A percentile compares a stretch with the other conserved stretches of the same genome.
Evolutionary conservation across 805 yeast genomes (phyloP).

Genomic region (Candida coquimbonensis): DNA sequence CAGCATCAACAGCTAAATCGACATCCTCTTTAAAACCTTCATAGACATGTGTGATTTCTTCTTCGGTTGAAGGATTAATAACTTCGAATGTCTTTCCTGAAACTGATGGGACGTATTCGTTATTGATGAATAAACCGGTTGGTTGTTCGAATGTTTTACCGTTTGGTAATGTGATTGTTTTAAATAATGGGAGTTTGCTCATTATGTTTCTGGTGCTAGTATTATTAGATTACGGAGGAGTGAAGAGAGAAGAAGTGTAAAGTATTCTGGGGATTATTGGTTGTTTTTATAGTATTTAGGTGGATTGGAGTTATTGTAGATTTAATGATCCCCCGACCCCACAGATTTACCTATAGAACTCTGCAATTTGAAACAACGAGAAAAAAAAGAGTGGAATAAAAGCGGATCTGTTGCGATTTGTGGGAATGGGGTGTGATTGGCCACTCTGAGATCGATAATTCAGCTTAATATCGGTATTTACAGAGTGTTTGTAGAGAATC

Average conservation of each 20-base stretch:
- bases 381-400: too few species aligned
- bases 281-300: background rate
- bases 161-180: conserved; percentile 7
- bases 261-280: too few species aligned
- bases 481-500: too few species aligned
- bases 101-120: conserved; percentile 7
- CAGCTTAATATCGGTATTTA: too few species aligned
- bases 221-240: too few species aligned
- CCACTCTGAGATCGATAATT: too few species aligned
- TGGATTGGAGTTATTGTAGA: background rate
- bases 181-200: conserved; percentile 7
- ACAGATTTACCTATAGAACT: background rate
- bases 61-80: conserved; percentile 10
- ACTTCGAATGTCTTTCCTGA: conserved; percentile 10
- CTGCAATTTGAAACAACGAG: too few species aligned
- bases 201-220: background rate
- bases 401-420: too few species aligned
- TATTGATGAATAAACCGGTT: conserved; percentile 11
- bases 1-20: conserved; percentile 9
- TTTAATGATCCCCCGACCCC: conserved; percentile 5
- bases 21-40: conserved; percentile 9
- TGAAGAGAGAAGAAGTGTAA: background rate
- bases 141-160: conserved; percentile 11
- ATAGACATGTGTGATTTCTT: conserved; percentile 8
- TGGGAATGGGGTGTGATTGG: too few species aligned